Evolutionary conservation across 805 yeast genomes (phyloP).

Genomic region (Saccharomycopsis sp.): DNA sequence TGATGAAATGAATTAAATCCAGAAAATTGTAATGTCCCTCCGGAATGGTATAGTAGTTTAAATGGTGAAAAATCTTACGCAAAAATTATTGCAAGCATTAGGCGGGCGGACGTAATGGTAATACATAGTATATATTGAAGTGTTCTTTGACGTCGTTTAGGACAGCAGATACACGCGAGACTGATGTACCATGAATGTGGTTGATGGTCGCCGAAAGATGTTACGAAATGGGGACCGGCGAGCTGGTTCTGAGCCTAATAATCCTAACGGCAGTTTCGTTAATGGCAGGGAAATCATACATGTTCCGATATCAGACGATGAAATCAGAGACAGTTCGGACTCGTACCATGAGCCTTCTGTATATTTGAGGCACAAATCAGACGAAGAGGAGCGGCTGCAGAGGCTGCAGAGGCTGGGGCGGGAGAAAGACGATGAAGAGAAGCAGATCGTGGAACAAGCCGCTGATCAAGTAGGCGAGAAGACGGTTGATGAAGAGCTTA

Average conservation of each 20-base stretch:
- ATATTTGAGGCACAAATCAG: not conserved
- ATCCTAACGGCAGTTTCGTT: not conserved
- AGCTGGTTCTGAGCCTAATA: not conserved
- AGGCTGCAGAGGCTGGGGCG: slow-evolving; percentile 20
- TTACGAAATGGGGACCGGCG: no score
- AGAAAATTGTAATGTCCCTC: not conserved
- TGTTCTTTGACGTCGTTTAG: no score
- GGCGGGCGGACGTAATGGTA: no score
- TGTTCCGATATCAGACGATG: not conserved
- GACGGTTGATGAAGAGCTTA: not conserved
- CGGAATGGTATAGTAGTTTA: not conserved
- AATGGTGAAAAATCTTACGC: not conserved
- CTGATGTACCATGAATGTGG: no score
- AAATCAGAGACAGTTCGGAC: not conserved
- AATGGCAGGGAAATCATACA: not conserved
- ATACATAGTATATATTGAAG: no score
- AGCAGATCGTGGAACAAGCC: no score
- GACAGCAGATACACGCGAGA: no score
- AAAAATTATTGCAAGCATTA: no score
- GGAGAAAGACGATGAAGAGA: no score
- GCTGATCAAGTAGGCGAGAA: not conserved
- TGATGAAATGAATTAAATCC: not conserved
- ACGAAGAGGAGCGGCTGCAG: not conserved
- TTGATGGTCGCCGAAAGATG: no score
- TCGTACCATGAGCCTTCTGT: not conserved